These are phyloP conservation scores for Geranomyces variabilis DNA, from an alignment of 192 early-diverging fungal genomes.

Conservation along the genomic window DNA sequence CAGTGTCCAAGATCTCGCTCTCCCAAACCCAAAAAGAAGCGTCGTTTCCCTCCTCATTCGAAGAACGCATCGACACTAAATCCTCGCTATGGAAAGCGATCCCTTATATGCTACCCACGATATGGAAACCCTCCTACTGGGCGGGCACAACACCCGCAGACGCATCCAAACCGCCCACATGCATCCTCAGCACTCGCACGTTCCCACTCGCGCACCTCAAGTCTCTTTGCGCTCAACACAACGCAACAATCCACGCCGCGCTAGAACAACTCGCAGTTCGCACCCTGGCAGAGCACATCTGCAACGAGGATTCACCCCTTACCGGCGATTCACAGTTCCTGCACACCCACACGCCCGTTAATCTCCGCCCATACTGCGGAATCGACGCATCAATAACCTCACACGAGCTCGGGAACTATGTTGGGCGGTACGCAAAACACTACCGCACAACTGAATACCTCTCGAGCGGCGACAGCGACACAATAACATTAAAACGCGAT, in stretches of 20 bases:
- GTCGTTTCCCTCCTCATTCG: background rate
- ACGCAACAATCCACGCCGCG: background rate
- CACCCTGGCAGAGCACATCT: background rate
- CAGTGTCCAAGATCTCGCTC: background rate
- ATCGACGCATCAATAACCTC: background rate
- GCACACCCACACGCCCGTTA: background rate
- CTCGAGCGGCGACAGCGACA: too few relatives aligned
- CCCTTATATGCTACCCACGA: background rate
- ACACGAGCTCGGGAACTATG: constrained; percentile 4
- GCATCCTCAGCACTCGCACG: background rate
- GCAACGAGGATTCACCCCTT: background rate
- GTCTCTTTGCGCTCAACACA: background rate
- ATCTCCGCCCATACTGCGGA: background rate
- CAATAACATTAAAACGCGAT: too few relatives aligned
- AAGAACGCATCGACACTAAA: constrained; percentile 5
- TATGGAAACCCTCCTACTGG: background rate
- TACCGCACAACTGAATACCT: background rate
- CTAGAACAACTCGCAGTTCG: background rate
- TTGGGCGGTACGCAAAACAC: background rate
- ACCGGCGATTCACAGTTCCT: background rate
- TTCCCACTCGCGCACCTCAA: background rate
- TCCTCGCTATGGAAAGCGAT: background rate
- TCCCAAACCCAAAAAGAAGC: background rate
- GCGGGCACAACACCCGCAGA: background rate
- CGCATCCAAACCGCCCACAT: background rate